Base-by-base conservation (phyloP, 2,329 filamentous ascomycete genomes). In the Tolypocladium pustulatum region DNA sequence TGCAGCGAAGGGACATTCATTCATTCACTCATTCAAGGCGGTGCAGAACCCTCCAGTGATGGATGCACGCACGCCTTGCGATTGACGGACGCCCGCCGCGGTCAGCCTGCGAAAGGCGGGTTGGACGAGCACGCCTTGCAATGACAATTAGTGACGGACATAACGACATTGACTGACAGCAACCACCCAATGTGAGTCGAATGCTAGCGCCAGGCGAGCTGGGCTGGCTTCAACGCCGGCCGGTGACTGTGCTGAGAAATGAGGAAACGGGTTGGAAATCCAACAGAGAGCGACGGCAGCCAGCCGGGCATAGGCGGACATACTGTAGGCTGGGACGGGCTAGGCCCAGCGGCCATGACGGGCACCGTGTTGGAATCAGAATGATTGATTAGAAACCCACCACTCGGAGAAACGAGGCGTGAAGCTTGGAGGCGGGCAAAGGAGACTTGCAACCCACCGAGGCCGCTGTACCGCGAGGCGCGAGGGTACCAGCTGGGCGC, bases 161-260 rank as follows among this genome's bases (percentile, higher is more conserved):
- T 55, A 55, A 41, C 54, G 54, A 38, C 34, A 40, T 55, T 2
- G 15, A 55, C 13, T 32, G 34, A 54, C 32, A 9, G 51, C 51
- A n/a, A 54, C 46, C 22, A 13, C 49, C 20, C 38, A 20, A 20
- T 32, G 25, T 43, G 54, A 32, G 25, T 49, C 41, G 5, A 51
- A 20, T 32, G 46, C 46, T 52, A 52, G 49, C 49, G 49, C 49
- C 15, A 10, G 40, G 36, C 9, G 41, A 56, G 10, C n/a, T 2
- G 7, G 32, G 38, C 36, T 40, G 37, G 53, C 15, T 9, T 36
- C 56, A 37, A 46, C 20, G 38, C 17, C 32, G 4, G 38, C 17
- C 32, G 4, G 13, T 22, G 40, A 54, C 52, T 12, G 32, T 59
- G 59, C 55, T 59, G 59, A 59, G 59, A 58, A 61, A 61, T 59